phyloP scores from a whole-genome alignment of 2,329 filamentous ascomycete genomes.

The Scedosporium aurantiacum region DNA sequence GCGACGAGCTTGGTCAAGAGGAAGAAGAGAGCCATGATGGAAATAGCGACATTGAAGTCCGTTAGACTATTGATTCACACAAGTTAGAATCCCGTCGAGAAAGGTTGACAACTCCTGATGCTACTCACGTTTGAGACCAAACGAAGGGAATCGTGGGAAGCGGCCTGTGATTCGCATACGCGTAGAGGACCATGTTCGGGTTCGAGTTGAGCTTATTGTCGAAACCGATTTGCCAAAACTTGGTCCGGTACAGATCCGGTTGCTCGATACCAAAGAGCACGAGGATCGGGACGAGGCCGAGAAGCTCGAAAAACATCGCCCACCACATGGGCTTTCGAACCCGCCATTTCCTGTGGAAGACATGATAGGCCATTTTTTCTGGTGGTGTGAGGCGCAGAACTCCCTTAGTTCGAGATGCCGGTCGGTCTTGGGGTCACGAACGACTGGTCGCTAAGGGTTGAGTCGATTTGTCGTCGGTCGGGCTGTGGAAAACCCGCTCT shows the following conservation, averaged over 20 bases:
- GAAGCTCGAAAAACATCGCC: constrained; percentile 56
- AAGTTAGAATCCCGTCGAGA: constrained; percentile 4
- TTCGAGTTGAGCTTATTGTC: constrained; percentile 65
- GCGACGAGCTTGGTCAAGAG: constrained; percentile 59
- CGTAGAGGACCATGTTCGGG: constrained; percentile 58
- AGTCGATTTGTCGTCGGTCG: not conserved
- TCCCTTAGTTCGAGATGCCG: not conserved
- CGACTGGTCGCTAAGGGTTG: not conserved
- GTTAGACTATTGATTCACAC: constrained; percentile 44
- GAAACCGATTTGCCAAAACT: constrained; percentile 62
- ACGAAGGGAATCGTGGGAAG: constrained; percentile 54
- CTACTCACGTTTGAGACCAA: constrained; percentile 61
- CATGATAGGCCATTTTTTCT: constrained; percentile 29
- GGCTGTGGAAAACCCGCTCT: not conserved
- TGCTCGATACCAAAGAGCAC: constrained; percentile 63
- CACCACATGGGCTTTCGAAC: constrained; percentile 47
- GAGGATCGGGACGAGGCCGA: constrained; percentile 52
- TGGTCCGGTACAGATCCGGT: constrained; percentile 60
- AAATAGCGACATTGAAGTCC: constrained; percentile 65
- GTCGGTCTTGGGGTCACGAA: not conserved
- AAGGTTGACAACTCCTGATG: not conserved
- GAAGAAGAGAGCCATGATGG: constrained; percentile 65
- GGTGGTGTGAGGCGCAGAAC: not conserved
- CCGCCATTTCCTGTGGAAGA: constrained; percentile 50
- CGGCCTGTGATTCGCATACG: constrained; percentile 59